A percentile compares a stretch with the other conserved stretches of the same genome.
These are phyloP conservation scores for Chlorella sp. DNA, from an alignment of 139 green algal genomes.

Conservation along the genomic window DNA sequence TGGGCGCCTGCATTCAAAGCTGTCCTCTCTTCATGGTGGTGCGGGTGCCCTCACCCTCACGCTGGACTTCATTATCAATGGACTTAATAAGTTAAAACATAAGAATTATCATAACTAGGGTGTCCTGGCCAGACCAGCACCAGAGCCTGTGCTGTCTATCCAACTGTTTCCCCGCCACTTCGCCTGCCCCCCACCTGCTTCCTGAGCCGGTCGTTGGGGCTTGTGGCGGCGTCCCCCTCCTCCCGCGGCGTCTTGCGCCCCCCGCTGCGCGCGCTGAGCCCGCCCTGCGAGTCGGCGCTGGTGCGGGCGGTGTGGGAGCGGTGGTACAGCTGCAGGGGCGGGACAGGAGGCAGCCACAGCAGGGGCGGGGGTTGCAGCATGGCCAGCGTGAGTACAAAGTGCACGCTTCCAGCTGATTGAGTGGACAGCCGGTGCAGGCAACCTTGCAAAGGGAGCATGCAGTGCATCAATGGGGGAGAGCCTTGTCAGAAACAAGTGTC, in stretches of 20 bases:
- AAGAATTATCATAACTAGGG: too few relatives aligned
- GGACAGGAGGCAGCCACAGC: neutral
- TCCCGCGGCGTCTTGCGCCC: slow-evolving; percentile 50
- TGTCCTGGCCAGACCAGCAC: neutral
- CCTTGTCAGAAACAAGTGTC: too few relatives aligned
- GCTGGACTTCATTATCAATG: too few relatives aligned
- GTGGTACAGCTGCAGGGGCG: slow-evolving; percentile 2
- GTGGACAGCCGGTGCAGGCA: neutral
- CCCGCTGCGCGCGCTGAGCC: slow-evolving; percentile 38
- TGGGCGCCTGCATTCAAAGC: too few relatives aligned
- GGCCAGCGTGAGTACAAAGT: neutral
- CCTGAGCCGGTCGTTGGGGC: slow-evolving; percentile 47
- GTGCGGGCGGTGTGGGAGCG: slow-evolving; percentile 2
- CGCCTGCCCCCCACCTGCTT: slow-evolving; percentile 36
- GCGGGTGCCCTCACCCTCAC: too few relatives aligned
- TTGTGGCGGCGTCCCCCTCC: slow-evolving; percentile 8
- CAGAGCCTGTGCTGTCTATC: neutral
- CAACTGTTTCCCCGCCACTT: neutral
- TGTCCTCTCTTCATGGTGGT: too few relatives aligned
- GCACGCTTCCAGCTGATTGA: too few relatives aligned
- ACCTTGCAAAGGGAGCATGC: neutral
- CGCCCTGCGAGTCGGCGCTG: neutral
- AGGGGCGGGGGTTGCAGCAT: neutral
- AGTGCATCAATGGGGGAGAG: too few relatives aligned
- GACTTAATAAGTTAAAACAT: too few relatives aligned